Evolutionary conservation across 441 rosid species (phyloP), one percentile per base, ranked within the genome.

Genomic region (Pelargonium australe): DNA sequence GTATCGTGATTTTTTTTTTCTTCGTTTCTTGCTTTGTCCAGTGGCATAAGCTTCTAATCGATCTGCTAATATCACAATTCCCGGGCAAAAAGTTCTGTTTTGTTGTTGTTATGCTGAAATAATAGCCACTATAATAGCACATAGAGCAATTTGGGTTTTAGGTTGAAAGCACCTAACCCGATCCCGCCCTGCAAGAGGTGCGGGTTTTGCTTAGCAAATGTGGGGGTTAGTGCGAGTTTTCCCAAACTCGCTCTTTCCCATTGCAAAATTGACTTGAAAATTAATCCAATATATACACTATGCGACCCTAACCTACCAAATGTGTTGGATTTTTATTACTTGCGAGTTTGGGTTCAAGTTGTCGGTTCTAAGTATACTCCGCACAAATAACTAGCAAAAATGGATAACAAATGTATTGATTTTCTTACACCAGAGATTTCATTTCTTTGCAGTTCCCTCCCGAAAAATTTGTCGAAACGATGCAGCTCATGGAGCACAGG

Each of bases 401-500:
- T 16, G 23, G 7, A 14, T 19, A 55, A 9, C 6, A 2, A 19
- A 84, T 25, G 66, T 85, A 65, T 96, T 97, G 65, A 87, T 20
- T 79, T 85, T 91, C 19, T 82, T 85, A 6, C 69, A 41, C 71
- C 66, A 16, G 13, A 62, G 4, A 37, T 28, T 37, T 68, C 0
- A 31, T 25, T n/a, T 63, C 55, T n/a, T n/a, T 83, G 80, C 87
- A 95, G 99, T 78, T 85, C 76, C 17, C 79, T 51, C 96, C 98
- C 0, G 95, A 87, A 83, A 90, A 90, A 64, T 95, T 95, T 70
- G 90, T 90, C 40, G 96, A 86, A 72, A 87, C 85, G 2, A 60
- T 95, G 96, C 85, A 92, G 85, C 84, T 95, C 41, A 92, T 87
- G 96, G 99, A 95, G 86, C 96, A 90, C 63, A 84, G 99, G 73